phyloP scores from a whole-genome alignment of 371 early-diverging fungal species.

The Neoconidiobolus thromboides region DNA sequence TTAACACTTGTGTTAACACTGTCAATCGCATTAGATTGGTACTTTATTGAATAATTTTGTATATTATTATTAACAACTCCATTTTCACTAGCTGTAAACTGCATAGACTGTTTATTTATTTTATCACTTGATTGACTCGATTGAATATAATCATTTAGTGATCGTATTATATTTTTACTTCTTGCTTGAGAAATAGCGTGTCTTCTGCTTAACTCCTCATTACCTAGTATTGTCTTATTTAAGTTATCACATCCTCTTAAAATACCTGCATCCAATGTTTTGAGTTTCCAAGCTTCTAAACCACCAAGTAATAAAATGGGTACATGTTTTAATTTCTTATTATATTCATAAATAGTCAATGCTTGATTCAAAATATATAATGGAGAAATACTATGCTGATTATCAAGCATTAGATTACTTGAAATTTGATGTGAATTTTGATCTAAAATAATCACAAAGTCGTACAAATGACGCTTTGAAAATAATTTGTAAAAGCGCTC shows the following conservation, averaged over 20 bases:
- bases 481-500: slow-evolving; percentile 33
- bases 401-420: neutral
- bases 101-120: too few species aligned
- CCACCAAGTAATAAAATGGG: slow-evolving; percentile 63
- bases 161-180: too few species aligned
- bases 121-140: too few species aligned
- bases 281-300: slow-evolving; percentile 43
- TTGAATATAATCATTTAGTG: too few species aligned
- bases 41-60: slow-evolving; percentile 3
- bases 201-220: too few species aligned
- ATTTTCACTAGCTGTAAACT: slow-evolving; percentile 13
- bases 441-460: slow-evolving; percentile 58
- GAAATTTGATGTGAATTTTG: slow-evolving; percentile 17
- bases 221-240: too few species aligned
- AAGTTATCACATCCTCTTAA: too few species aligned
- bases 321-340: slow-evolving; percentile 18
- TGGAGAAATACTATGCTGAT: slow-evolving; percentile 6
- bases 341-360: slow-evolving; percentile 36
- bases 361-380: slow-evolving; percentile 16
- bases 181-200: too few species aligned
- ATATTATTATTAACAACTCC: slow-evolving; percentile 16
- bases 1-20: slow-evolving; percentile 11
- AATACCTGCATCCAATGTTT: neutral
- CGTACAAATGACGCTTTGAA: slow-evolving; percentile 36
- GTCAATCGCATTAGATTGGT: neutral